Evolutionary conservation across 352 stramenopile genomes (phyloP), one percentile per base, ranked within the genome.

Genomic region (Elongisporangium senticosum): DNA sequence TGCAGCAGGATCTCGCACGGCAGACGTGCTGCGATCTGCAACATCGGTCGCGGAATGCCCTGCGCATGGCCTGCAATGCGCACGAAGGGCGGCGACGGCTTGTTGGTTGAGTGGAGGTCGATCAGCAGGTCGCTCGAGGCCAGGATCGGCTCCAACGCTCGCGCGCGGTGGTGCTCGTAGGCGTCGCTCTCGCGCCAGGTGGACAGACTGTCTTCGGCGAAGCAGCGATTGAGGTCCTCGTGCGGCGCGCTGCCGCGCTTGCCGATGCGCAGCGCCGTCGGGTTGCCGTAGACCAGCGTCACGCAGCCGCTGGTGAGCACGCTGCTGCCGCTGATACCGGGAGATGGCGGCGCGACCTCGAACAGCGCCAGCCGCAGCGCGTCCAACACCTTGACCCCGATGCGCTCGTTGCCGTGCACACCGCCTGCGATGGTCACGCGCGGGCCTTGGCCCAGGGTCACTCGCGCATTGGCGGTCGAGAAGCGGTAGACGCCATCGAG

Each of bases 71-170:
- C 83, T 1, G 79, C 76, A 23, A 93, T 54, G 40, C 79, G 77
- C 33, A 89, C 63, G 43, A 93, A 93, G 10, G 80, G 80, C 21
- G 61, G 59, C 4, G 83, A 90, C 23, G 79, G 76, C 49, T 88
- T 87, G 66, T 93, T 93, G 20, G 83, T 89, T 66, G 83, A 88
- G 61, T 93, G 83, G 47, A 90, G 56, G 61, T 93, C 79, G 51
- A 93, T 58, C 57, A 93, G 56, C 52, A 93, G 52, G 65, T 90
- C 73, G 47, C 64, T 84, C 8, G 62, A 14, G 4, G 68, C 74
- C 7, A 89, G 66, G 43, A 87, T 53, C 28, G 83, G 71, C 26
- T 75, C 80, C 23, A 93, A 70, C 58, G 85, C 68, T 5, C 69
- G 68, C 22, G 80, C 83, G 4, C 83, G 77, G n/a, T 48, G 54